Percentiles rank a stretch among this genome's conserved stretches.
These are phyloP conservation scores for Penicillium coprophilum DNA, from an alignment of 495 filamentous ascomycete genomes.

Conservation along the genomic window DNA sequence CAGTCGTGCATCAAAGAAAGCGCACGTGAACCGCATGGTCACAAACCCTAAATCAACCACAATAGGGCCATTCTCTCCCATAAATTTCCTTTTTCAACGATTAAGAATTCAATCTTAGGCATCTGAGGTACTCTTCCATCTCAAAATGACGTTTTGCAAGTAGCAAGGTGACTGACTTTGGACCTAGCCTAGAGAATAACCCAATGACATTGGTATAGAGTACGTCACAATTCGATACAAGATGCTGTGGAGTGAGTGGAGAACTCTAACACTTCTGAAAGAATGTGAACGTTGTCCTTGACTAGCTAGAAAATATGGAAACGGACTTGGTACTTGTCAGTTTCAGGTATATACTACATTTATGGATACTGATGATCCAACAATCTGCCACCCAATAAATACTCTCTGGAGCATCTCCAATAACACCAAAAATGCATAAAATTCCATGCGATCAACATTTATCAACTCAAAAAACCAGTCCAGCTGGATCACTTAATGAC, in stretches of 20 bases:
- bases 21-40: neutral
- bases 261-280: neutral
- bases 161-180: neutral
- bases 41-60: constrained; percentile 3
- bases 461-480: neutral
- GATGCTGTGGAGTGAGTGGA: neutral
- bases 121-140: neutral
- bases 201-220: neutral
- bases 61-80: neutral
- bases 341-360: neutral
- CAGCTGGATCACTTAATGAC: constrained; percentile 31
- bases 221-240: neutral
- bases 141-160: neutral
- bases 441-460: neutral
- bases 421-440: neutral
- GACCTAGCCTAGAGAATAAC: neutral
- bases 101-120: neutral
- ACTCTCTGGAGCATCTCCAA: neutral
- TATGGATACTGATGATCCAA: neutral
- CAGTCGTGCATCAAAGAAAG: neutral
- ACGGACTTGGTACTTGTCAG: neutral
- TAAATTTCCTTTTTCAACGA: neutral
- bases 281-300: neutral
- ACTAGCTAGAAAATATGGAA: neutral
- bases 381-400: neutral